Base-by-base conservation (phyloP, 352 stramenopile species). In the Elongisporangium undulatum region DNA sequence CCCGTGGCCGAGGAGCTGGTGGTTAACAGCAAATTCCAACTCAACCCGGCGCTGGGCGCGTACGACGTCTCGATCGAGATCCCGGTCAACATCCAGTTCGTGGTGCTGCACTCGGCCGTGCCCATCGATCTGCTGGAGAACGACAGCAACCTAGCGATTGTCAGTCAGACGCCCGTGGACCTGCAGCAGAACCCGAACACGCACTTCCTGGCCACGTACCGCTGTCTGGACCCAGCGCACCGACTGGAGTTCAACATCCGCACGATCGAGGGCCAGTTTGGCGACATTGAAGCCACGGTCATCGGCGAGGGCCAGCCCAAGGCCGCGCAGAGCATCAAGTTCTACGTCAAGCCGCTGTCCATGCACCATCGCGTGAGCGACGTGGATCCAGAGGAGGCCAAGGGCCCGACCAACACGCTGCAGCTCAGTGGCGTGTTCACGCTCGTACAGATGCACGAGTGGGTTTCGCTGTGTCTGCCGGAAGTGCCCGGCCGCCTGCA, bases 61-160 rank as follows among this genome's bases (percentile, higher is more conserved):
- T 92, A 95, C 65, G 79, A 91, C 23, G 79, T 95, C 12, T 92
- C 84, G 15, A 74, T 92, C 23, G 82, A 95, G 65, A 82, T 94
- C 20, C 84, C 84, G 0, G 76, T 92, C 23, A 87, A 76, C 39
- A 94, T 95, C 50, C 79, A 91, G 56, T 86, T 79, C 45, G 72
- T 95, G 19, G 71, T 90, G 20, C 51, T 94, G 34, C 82, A 92
- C 61, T 89, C 84, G 1, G 80, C 74, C 0, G 79, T 92, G 17
- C 82, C 85, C 16, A 78, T 94, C 50, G 79, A 91, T 59, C 59
- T 95, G 17, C 67, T 94, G 1, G 82, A 93, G 61, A 92, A 82
- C 34, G 75, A 85, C 7, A 87, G 69, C 55, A 94, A 92, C 63
- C 56, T 86, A 19, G 82, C 82, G 3, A 90, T 92, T 26, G 71